phyloP scores from a whole-genome alignment of 202 grass and related monocot species.

The Bolboschoenoplectus hybrid region DNA sequence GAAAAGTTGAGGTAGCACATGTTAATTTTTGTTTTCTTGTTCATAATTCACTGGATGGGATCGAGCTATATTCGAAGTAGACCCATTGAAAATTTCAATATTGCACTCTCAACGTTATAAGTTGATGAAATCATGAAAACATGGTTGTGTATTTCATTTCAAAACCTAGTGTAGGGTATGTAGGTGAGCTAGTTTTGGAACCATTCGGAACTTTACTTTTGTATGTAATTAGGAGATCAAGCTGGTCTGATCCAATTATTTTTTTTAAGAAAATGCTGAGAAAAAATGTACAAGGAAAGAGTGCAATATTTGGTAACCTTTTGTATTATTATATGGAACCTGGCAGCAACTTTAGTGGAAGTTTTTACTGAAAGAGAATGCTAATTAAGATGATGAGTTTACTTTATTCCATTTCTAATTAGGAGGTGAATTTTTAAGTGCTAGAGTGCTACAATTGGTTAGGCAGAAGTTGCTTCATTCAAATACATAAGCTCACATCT shows the following conservation, averaged over 20 bases:
- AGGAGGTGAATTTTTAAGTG: neutral
- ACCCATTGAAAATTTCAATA: constrained; percentile 7
- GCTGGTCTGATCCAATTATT: neutral
- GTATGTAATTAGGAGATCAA: neutral
- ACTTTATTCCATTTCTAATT: neutral
- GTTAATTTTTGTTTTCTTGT: neutral
- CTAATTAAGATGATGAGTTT: neutral
- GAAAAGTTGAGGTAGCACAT: neutral
- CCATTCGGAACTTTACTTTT: neutral
- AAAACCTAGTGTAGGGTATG: neutral
- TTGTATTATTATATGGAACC: too few species aligned
- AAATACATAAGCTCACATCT: too few species aligned
- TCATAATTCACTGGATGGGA: neutral
- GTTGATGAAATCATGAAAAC: neutral
- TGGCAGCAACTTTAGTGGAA: too few species aligned
- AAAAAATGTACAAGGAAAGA: neutral
- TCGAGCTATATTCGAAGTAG: neutral
- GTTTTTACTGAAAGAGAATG: neutral
- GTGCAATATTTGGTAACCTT: too few species aligned
- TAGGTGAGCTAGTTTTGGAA: neutral
- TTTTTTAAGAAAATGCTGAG: neutral
- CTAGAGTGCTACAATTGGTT: neutral
- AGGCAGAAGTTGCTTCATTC: neutral
- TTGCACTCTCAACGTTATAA: neutral
- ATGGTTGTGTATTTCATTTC: neutral